Conservation (phyloP, 2,329 filamentous ascomycete species). For the Microcera coccophila region DNA sequence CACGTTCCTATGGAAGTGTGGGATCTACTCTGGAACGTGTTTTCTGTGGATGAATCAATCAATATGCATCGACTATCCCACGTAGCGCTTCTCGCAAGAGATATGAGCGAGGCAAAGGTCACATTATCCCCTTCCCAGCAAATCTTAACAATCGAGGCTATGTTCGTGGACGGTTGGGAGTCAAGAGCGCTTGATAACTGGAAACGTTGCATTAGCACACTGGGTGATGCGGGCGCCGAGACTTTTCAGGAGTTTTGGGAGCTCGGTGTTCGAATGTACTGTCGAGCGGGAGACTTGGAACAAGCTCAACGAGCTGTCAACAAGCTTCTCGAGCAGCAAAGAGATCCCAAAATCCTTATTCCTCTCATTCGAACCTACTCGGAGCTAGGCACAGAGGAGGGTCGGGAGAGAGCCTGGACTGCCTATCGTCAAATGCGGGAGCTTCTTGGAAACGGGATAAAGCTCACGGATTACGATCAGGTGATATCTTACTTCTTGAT, state of each 20-base stretch:
- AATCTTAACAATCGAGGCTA: slow-evolving; percentile 64
- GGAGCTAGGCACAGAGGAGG: slow-evolving; percentile 43
- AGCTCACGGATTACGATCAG: slow-evolving; percentile 71
- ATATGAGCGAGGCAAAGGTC: slow-evolving; percentile 59
- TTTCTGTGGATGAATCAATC: slow-evolving; percentile 49
- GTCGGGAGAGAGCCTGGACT: slow-evolving; percentile 58
- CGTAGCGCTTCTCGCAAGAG: slow-evolving; percentile 58
- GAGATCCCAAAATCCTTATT: slow-evolving; percentile 56
- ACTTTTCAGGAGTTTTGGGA: slow-evolving; percentile 57
- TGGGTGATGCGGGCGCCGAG: slow-evolving; percentile 45
- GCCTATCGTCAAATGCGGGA: slow-evolving; percentile 62
- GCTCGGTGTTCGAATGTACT: slow-evolving; percentile 63
- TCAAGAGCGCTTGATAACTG: slow-evolving; percentile 60
- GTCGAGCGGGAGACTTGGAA: slow-evolving; percentile 53
- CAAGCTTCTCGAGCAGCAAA: slow-evolving; percentile 47
- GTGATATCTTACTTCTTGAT: slow-evolving; percentile 68
- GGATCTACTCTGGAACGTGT: slow-evolving; percentile 61
- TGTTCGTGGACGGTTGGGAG: slow-evolving; percentile 60
- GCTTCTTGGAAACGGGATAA: slow-evolving; percentile 57
- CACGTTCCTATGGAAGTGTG: slow-evolving; percentile 59
- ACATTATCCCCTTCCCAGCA: slow-evolving; percentile 55
- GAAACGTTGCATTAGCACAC: slow-evolving; percentile 52
- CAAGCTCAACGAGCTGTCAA: slow-evolving; percentile 55
- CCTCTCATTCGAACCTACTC: slow-evolving; percentile 68
- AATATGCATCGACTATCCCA: slow-evolving; percentile 58